Percentiles rank a stretch among this genome's conserved stretches.
These are phyloP conservation scores for Fraxinus nigra DNA, from an alignment of 305 asterid genomes.

Conservation along the genomic window DNA sequence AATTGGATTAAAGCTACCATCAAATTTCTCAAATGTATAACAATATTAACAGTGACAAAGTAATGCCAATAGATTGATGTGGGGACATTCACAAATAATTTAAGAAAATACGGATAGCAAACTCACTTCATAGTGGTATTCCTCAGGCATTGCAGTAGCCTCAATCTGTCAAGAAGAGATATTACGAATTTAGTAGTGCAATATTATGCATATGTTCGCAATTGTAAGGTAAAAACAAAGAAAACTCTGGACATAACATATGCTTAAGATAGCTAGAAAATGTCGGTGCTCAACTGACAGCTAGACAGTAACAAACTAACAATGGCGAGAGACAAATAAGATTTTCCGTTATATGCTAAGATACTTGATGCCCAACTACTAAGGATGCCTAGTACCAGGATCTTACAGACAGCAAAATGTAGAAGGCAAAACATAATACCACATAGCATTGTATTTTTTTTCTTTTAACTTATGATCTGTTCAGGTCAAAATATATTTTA, in stretches of 20 bases:
- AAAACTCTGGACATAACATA: not conserved
- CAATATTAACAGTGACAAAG: not conserved
- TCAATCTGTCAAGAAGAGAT: conserved; percentile 50
- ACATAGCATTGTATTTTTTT: not conserved
- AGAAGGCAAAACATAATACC: not conserved
- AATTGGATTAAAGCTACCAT: not conserved
- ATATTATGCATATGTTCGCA: not conserved
- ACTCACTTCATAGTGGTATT: conserved; percentile 75
- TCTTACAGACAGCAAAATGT: not conserved
- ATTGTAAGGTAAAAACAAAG: not conserved
- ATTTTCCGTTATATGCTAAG: not conserved
- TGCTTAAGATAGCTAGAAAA: not conserved
- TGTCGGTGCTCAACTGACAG: not conserved
- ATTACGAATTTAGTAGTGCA: conserved; percentile 13
- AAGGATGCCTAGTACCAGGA: conserved; percentile 3
- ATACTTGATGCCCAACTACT: not conserved
- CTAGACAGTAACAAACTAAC: not conserved
- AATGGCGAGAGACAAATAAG: not conserved
- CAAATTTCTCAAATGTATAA: not conserved
- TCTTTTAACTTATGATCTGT: not conserved
- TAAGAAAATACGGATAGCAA: not conserved
- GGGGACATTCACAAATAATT: not conserved
- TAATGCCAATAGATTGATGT: conserved; percentile 1
- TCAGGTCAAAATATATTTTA: not conserved
- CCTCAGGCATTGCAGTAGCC: conserved; percentile 85